Conservation (phyloP, 1,284 basidiomycete species). For the Baeospora myosura region DNA sequence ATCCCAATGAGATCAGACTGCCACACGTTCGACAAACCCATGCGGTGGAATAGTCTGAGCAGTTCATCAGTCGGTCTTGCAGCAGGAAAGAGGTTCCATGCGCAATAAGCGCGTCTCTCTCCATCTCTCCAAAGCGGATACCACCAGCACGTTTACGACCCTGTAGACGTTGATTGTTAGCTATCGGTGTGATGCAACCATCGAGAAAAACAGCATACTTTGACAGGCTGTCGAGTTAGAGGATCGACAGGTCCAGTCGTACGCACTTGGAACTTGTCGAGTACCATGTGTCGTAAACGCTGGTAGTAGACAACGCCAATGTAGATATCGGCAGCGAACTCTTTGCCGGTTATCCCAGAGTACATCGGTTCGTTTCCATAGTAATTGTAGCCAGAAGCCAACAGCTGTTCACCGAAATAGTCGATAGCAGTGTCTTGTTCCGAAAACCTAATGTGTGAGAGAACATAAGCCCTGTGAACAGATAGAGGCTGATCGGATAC, state of each 20-base stretch:
- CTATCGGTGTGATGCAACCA: slow-evolving; percentile 3
- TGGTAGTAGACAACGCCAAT: slow-evolving; percentile 99
- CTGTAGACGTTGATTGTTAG: slow-evolving; percentile 33
- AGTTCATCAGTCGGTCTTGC: slow-evolving; percentile 99
- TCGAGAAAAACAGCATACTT: slow-evolving; percentile 54
- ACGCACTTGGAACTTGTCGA: slow-evolving; percentile 99
- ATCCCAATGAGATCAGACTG: slow-evolving; percentile 90
- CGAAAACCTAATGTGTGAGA: slow-evolving; percentile 61
- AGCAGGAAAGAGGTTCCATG: slow-evolving; percentile 98
- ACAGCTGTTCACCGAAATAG: slow-evolving; percentile 95
- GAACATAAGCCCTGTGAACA: too few relatives aligned
- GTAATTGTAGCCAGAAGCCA: slow-evolving; percentile 95
- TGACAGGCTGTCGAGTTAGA: slow-evolving; percentile 94
- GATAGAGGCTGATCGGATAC: slow-evolving; percentile 20
- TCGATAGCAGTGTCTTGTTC: slow-evolving; percentile 94
- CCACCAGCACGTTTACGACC: slow-evolving; percentile 97
- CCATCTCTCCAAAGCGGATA: slow-evolving; percentile 99
- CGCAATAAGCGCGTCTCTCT: slow-evolving; percentile 95
- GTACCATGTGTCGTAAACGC: slow-evolving; percentile 97
- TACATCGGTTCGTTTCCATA: slow-evolving; percentile 99
- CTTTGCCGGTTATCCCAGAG: slow-evolving; percentile 96
- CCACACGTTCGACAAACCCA: slow-evolving; percentile 98
- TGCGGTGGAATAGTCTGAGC: slow-evolving; percentile 97
- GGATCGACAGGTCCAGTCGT: slow-evolving; percentile 97
- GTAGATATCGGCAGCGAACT: slow-evolving; percentile 98